These are phyloP conservation scores for Colletotrichum sublineola DNA, from an alignment of 2,329 filamentous ascomycete genomes.

Conservation along the genomic window DNA sequence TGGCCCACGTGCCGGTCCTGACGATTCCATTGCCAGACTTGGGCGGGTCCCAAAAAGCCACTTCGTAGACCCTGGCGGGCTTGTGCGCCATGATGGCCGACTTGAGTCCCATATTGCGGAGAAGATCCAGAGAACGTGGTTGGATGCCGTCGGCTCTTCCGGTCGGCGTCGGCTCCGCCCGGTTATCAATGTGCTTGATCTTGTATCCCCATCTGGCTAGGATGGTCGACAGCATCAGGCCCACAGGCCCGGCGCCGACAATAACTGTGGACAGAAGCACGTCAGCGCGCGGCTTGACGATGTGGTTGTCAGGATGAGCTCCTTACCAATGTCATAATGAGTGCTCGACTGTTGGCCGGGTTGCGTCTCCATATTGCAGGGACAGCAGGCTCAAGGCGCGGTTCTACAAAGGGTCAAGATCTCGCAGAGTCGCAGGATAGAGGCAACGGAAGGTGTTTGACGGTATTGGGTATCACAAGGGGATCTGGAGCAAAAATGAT, in stretches of 20 bases:
- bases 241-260: constrained; percentile 89
- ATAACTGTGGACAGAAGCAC: constrained; percentile 72
- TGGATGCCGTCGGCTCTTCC: constrained; percentile 94
- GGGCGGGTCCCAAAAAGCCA: constrained; percentile 79
- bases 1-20: constrained; percentile 83
- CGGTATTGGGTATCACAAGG: not conserved
- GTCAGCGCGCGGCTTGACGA: not conserved
- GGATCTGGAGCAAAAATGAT: not conserved
- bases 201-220: constrained; percentile 94
- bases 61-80: constrained; percentile 86
- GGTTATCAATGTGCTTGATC: constrained; percentile 95
- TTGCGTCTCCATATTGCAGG: constrained; percentile 32
- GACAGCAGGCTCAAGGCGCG: not conserved
- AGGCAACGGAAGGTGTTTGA: not conserved
- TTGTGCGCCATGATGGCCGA: constrained; percentile 88
- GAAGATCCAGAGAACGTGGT: constrained; percentile 86
- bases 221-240: constrained; percentile 88
- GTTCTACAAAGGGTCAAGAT: not conserved
- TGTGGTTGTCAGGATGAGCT: not conserved
- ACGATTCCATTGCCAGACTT: constrained; percentile 69
- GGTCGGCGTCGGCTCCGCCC: constrained; percentile 84
- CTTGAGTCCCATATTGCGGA: constrained; percentile 92
- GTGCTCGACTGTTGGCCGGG: constrained; percentile 34
- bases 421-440: not conserved
- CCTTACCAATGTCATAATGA: constrained; percentile 61